A percentile compares a stretch with the other conserved stretches of the same genome.
These are phyloP conservation scores for Xylaria palmicola DNA, from an alignment of 495 filamentous ascomycete species.

Conservation along the genomic window DNA sequence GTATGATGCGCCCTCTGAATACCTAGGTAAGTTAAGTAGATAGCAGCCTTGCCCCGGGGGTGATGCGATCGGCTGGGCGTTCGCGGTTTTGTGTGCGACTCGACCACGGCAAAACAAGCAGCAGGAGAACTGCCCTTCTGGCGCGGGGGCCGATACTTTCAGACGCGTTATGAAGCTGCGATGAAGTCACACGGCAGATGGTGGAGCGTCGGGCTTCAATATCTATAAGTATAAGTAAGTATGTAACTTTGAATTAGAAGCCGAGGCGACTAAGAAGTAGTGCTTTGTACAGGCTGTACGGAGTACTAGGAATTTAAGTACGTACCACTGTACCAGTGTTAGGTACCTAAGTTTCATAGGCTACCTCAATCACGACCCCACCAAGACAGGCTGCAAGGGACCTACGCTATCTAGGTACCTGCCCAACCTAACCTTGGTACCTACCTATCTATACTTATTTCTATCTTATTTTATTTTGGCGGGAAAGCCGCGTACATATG, in stretches of 20 bases:
- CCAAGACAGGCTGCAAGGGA: neutral
- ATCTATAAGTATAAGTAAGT: neutral
- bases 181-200: neutral
- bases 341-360: neutral
- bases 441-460: no score
- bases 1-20: no score
- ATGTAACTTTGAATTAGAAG: neutral
- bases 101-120: neutral
- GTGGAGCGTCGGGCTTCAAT: slow-evolving; percentile 1
- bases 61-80: neutral
- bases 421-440: neutral
- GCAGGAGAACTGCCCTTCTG: neutral
- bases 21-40: no score
- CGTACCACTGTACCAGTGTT: neutral
- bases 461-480: no score
- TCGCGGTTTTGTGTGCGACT: neutral
- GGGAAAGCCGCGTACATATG: no score
- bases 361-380: no score
- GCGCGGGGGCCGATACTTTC: neutral
- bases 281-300: no score
- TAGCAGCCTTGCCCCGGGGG: neutral
- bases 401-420: neutral
- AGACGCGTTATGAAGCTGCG: neutral
- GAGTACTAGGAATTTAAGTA: neutral
- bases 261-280: no score